These are phyloP conservation scores for Aureobasidium namibiae DNA, from an alignment of 2,329 filamentous ascomycete genomes.

Conservation along the genomic window DNA sequence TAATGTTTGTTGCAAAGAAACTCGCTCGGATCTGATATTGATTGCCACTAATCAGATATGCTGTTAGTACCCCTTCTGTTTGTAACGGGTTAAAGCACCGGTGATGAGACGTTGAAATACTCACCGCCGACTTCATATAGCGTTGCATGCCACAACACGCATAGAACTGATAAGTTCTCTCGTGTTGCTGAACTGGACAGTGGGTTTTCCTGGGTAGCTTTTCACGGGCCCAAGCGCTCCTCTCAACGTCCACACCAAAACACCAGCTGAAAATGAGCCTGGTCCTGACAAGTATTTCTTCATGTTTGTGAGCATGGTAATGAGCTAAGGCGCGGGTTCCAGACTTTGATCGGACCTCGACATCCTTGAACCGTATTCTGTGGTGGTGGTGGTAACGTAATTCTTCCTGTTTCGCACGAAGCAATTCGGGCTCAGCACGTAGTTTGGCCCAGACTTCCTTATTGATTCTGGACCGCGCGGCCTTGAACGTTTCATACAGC, in stretches of 20 bases:
- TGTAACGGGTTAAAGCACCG: too few species aligned
- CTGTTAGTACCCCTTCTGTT: neutral
- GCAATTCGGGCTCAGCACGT: neutral
- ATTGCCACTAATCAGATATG: neutral
- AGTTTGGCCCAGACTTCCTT: neutral
- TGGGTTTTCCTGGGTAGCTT: neutral
- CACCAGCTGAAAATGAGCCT: neutral
- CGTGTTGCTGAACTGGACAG: neutral
- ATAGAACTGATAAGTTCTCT: neutral
- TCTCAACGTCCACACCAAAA: neutral
- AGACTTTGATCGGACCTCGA: too few species aligned
- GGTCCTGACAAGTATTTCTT: neutral
- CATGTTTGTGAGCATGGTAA: neutral
- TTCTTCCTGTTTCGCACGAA: neutral
- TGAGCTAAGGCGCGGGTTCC: neutral
- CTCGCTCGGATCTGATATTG: neutral
- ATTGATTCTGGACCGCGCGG: neutral
- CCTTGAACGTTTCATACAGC: neutral
- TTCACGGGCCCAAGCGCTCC: neutral
- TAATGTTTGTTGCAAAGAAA: neutral
- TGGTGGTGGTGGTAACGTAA: neutral
- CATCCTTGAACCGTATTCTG: too few species aligned
- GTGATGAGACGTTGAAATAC: too few species aligned
- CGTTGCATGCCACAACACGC: neutral
- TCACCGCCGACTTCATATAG: neutral